Conservation (phyloP, 352 stramenopile genomes). For the Discostella stelligera region DNA sequence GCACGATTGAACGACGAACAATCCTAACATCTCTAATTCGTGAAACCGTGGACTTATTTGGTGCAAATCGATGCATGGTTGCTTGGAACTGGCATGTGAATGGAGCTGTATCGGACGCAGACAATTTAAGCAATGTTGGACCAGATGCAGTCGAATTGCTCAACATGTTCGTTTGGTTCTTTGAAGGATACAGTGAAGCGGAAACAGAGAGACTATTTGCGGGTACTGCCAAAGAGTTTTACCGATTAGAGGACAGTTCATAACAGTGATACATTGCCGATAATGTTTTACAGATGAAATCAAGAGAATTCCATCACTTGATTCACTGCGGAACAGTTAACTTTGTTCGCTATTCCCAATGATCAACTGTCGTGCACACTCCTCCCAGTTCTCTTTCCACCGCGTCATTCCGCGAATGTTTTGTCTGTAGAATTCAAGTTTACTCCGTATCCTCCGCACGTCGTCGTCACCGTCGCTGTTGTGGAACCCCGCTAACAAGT, state of each 20-base stretch:
- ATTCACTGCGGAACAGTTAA: neutral
- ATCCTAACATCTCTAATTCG: slow-evolving; percentile 65
- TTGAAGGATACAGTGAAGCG: slow-evolving; percentile 57
- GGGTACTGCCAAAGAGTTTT: slow-evolving; percentile 64
- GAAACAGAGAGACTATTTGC: slow-evolving; percentile 58
- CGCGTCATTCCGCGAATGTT: slow-evolving; percentile 55
- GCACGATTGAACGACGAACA: slow-evolving; percentile 47
- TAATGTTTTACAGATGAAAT: too few relatives aligned
- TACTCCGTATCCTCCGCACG: slow-evolving; percentile 17
- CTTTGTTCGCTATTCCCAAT: neutral
- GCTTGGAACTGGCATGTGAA: slow-evolving; percentile 79
- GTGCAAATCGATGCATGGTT: slow-evolving; percentile 75
- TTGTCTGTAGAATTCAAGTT: slow-evolving; percentile 57
- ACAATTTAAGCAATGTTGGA: slow-evolving; percentile 55
- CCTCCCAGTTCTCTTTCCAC: slow-evolving; percentile 79
- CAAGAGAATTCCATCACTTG: too few relatives aligned
- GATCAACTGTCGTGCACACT: slow-evolving; percentile 34
- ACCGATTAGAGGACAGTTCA: slow-evolving; percentile 33
- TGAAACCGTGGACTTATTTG: slow-evolving; percentile 77
- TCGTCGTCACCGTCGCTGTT: neutral
- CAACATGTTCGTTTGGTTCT: slow-evolving; percentile 53
- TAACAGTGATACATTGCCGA: neutral
- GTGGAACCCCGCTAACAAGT: slow-evolving; percentile 45
- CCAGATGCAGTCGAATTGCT: slow-evolving; percentile 64
- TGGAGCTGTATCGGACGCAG: slow-evolving; percentile 65